phyloP scores from a whole-genome alignment of 1,284 basidiomycete genomes.

The Gomphus bonarii region DNA sequence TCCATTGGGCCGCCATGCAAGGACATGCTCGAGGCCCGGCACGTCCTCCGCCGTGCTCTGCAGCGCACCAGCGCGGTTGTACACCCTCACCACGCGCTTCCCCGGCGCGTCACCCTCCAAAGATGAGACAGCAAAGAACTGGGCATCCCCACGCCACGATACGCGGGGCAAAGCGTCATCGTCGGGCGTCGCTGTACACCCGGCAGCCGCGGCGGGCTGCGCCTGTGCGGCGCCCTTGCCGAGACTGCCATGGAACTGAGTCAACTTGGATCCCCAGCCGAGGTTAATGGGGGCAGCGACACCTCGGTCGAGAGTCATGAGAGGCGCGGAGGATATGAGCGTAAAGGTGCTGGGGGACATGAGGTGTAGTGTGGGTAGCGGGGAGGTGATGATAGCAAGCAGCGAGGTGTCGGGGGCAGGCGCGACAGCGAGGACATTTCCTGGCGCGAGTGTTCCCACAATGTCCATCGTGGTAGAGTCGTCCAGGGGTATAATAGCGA shows the following conservation, averaged over 20 bases:
- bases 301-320: slow-evolving; percentile 66
- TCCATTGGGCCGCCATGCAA: slow-evolving; percentile 88
- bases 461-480: slow-evolving; percentile 35
- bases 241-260: slow-evolving; percentile 95
- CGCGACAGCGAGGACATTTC: slow-evolving; percentile 62
- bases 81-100: slow-evolving; percentile 65
- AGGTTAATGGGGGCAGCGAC: slow-evolving; percentile 89
- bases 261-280: slow-evolving; percentile 96
- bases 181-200: slow-evolving; percentile 44
- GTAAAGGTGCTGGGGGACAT: slow-evolving; percentile 48
- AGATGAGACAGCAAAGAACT: slow-evolving; percentile 80
- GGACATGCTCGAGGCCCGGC: slow-evolving; percentile 68
- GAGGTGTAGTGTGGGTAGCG: slow-evolving; percentile 12
- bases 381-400: slow-evolving; percentile 71
- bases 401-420: slow-evolving; percentile 92
- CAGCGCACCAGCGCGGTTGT: slow-evolving; percentile 68
- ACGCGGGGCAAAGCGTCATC: slow-evolving; percentile 71
- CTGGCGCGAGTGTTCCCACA: slow-evolving; percentile 80
- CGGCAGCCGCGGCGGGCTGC: slow-evolving; percentile 27
- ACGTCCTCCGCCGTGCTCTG: slow-evolving; percentile 83
- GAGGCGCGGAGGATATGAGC: slow-evolving; percentile 72
- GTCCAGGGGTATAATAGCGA: slow-evolving; percentile 54
- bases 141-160: slow-evolving; percentile 89
- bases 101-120: slow-evolving; percentile 33
- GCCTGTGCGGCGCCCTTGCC: slow-evolving; percentile 80